These are phyloP conservation scores for Thinopyrum elongatum DNA, from an alignment of 176 grass and related monocot genomes.

Conservation along the genomic window DNA sequence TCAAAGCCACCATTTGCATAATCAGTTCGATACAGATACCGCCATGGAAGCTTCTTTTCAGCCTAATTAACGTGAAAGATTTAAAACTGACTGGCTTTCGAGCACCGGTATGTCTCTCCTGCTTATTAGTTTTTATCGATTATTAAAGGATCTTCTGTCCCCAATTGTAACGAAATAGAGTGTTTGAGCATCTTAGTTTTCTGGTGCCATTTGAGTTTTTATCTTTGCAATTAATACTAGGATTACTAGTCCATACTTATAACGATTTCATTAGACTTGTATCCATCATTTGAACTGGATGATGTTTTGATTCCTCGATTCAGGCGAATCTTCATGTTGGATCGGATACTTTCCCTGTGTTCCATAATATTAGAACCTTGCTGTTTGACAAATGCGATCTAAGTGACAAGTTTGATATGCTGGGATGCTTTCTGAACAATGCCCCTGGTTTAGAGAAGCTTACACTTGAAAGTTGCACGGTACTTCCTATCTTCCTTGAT, in stretches of 20 bases:
- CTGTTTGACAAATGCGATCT: neutral
- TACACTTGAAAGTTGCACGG: slow-evolving; percentile 22
- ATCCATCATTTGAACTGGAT: neutral
- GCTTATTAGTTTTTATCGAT: neutral
- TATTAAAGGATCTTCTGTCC: neutral
- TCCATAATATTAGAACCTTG: slow-evolving; percentile 3
- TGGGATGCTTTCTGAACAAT: slow-evolving; percentile 6
- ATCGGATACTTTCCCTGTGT: slow-evolving; percentile 12
- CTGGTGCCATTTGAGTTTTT: neutral
- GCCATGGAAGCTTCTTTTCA: slow-evolving; percentile 20
- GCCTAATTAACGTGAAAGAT: neutral
- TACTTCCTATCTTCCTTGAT: neutral
- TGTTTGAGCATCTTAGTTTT: neutral
- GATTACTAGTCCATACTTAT: neutral
- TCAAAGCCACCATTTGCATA: neutral
- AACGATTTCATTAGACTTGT: neutral
- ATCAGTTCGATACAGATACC: neutral
- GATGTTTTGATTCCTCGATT: neutral
- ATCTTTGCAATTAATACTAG: neutral
- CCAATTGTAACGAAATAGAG: neutral
- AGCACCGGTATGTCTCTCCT: slow-evolving; percentile 22
- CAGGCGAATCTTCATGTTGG: neutral
- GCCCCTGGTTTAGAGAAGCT: slow-evolving; percentile 20
- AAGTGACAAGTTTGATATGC: neutral
- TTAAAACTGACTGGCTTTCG: neutral